Evolutionary conservation across 768 basidiomycete species (phyloP).

Genomic region (Crucibulum laeve): DNA sequence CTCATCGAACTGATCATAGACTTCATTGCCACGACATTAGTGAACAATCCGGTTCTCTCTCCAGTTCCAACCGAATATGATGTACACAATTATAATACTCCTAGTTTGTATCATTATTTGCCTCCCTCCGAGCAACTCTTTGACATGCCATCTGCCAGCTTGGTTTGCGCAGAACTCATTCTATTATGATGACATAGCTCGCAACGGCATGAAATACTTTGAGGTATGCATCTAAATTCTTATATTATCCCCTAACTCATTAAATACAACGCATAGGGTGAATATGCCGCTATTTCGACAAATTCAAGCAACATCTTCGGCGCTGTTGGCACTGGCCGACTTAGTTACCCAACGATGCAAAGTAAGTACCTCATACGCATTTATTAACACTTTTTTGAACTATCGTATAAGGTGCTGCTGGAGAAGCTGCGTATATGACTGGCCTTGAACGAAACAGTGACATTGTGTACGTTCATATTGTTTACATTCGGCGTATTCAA

Average conservation of each 20-base stretch:
- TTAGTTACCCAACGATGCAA: conserved; percentile 53
- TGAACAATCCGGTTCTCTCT: conserved; percentile 36
- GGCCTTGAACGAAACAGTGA: conserved; percentile 51
- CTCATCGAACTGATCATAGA: conserved; percentile 23
- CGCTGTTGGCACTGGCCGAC: conserved; percentile 34
- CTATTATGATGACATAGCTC: conserved; percentile 34
- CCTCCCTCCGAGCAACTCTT: background rate
- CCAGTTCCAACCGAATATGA: conserved; percentile 52
- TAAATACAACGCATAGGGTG: conserved; percentile 29
- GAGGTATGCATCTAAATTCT: conserved; percentile 28
- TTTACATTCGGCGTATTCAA: background rate
- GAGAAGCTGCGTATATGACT: conserved; percentile 68
- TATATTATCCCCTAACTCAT: background rate
- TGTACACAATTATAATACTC: conserved; percentile 54
- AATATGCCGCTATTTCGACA: conserved; percentile 59
- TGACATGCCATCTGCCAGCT: conserved; percentile 14
- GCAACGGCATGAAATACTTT: conserved; percentile 57
- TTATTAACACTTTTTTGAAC: background rate
- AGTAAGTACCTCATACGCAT: conserved; percentile 34
- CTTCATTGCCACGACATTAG: conserved; percentile 51
- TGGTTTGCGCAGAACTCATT: conserved; percentile 39
- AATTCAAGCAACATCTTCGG: conserved; percentile 48
- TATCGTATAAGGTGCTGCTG: conserved; percentile 34
- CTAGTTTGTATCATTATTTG: conserved; percentile 26
- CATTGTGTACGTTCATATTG: conserved; percentile 21